These are phyloP conservation scores for Hypoxylon sp. DNA, from an alignment of 2,329 filamentous ascomycete genomes.

Conservation along the genomic window DNA sequence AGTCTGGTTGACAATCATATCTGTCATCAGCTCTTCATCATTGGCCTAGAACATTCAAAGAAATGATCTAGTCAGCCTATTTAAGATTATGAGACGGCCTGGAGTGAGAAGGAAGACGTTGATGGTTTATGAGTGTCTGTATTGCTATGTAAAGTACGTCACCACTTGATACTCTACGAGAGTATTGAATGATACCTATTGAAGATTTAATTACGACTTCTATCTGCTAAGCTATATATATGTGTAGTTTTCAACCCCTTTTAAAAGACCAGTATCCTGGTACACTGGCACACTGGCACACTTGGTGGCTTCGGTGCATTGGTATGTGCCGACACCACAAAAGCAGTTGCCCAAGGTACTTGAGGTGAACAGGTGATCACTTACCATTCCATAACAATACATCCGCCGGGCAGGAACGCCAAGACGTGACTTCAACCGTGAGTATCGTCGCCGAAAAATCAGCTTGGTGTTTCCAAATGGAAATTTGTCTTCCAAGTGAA, in stretches of 20 bases:
- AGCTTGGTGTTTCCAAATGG: background rate
- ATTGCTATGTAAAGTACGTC: slow-evolving; percentile 42
- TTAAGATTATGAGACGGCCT: slow-evolving; percentile 29
- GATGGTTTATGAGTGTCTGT: slow-evolving; percentile 43
- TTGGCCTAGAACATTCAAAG: slow-evolving; percentile 15
- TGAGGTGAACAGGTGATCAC: background rate
- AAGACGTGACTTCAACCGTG: background rate
- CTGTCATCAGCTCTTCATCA: slow-evolving; percentile 21
- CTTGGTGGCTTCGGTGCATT: too few relatives aligned
- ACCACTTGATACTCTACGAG: slow-evolving; percentile 22
- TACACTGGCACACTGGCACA: too few relatives aligned
- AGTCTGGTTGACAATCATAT: slow-evolving; percentile 24
- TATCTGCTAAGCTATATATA: background rate
- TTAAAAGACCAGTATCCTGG: too few relatives aligned
- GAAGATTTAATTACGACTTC: slow-evolving; percentile 13
- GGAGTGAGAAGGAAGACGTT: slow-evolving; percentile 30
- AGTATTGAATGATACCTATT: slow-evolving; percentile 29
- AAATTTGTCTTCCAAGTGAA: slow-evolving; percentile 4
- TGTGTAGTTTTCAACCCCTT: too few relatives aligned
- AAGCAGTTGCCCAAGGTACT: background rate
- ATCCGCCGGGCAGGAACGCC: background rate
- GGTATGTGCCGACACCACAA: too few relatives aligned
- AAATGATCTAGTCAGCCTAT: slow-evolving; percentile 20
- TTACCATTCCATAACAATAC: background rate
- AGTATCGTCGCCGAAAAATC: background rate